Evolutionary conservation across 2,329 filamentous ascomycete genomes (phyloP), one percentile per base, ranked within the genome.

Genomic region (Hypoxylon sp.): DNA sequence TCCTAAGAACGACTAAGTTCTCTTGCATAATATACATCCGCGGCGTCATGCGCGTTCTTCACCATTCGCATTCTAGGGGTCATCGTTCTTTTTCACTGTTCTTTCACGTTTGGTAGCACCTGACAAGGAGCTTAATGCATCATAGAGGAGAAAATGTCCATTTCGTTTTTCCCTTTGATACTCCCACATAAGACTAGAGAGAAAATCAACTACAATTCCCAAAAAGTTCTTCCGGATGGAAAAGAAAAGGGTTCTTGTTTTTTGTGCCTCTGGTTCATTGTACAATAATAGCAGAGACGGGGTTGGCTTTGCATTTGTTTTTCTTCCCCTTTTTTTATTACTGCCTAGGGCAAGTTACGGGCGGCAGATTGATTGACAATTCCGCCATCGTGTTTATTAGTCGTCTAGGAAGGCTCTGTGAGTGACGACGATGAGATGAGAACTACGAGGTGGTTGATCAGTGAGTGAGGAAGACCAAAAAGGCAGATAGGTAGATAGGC

Each of bases 1-100:
- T 46, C 77, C 77, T 11, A 77, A 77, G 71, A 71, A 75, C 57
- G 72, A 75, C 51, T 77, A 72, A 43, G 60, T 53, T 60, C 34
- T 38, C 25, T 71, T 75, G 74, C 76, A 77, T 77, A 76, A 67
- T 65, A 72, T 71, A 73, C 63, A 67, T 45, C 43, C 55, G 59
- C 63, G 75, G 73, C 74, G 73, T 76, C 61, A 56, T 32, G 46
- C 60, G 60, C 48, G 56, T 61, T 65, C 53, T 48, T 59, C 62
- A 38, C n/a, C 32, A 65, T 38, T 59, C 68, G 70, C 72, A 75
- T 75, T 25, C 32, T 45, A 65, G 75, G 69, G 70, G 60, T 69
- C 65, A 19, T 60, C 45, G 17, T 53, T 65, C 32, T 17, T 60
- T 10, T 50, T 21, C 2, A n/a, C 56, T 60, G 32, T 61, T 25